These are phyloP conservation scores for Neltuma alba DNA, from an alignment of 306 rosid species.

Conservation along the genomic window DNA sequence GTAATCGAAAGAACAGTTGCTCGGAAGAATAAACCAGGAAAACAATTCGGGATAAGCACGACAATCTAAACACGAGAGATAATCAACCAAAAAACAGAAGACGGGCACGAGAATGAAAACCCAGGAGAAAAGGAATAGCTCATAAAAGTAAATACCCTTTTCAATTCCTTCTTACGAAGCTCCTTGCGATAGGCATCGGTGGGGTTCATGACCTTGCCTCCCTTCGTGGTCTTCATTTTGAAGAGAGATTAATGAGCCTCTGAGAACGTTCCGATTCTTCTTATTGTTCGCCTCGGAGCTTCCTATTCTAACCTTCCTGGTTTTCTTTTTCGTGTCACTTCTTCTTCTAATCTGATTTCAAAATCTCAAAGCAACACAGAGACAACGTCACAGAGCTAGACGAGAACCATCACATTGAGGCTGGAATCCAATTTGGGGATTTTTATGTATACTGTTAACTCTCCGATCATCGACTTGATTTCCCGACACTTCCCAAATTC, in stretches of 20 bases:
- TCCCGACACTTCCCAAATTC: background rate
- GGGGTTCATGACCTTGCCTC: slow-evolving; percentile 85
- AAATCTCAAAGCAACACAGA: background rate
- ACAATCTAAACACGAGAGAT: background rate
- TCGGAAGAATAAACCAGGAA: slow-evolving; percentile 22
- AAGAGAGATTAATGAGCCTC: slow-evolving; percentile 4
- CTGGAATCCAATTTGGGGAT: background rate
- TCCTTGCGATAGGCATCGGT: slow-evolving; percentile 79
- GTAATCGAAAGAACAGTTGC: background rate
- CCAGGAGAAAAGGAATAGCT: background rate
- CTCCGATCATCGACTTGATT: background rate
- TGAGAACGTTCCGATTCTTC: background rate
- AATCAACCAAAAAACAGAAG: background rate
- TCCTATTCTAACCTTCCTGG: background rate
- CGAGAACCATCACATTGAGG: background rate
- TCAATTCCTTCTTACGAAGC: slow-evolving; percentile 79
- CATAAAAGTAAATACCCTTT: slow-evolving; percentile 49
- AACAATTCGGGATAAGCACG: background rate
- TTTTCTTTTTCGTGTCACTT: background rate
- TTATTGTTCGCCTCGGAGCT: background rate
- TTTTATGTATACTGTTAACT: background rate
- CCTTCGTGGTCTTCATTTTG: slow-evolving; percentile 79
- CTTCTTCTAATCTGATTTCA: slow-evolving; percentile 12
- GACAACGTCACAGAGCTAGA: background rate
- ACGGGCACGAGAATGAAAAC: background rate